Evolutionary conservation across 208 protist genomes (phyloP).

Genomic region (Leishmania arabica): DNA sequence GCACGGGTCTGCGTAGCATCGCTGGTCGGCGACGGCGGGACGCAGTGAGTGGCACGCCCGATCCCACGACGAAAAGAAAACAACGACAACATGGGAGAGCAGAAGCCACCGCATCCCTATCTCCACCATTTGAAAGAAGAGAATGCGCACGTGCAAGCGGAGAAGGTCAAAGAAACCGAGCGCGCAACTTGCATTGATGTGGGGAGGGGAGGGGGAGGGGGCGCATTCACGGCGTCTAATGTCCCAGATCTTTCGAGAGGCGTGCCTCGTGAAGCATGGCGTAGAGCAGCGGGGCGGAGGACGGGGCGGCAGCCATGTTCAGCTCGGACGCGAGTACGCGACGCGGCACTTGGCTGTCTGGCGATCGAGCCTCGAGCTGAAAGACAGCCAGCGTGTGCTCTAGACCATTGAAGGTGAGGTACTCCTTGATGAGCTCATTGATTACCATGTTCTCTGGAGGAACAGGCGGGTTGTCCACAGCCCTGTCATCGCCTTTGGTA

Average conservation of each 20-base stretch:
- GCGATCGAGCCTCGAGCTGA: slow-evolving; percentile 65
- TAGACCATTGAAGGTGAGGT: slow-evolving; percentile 90
- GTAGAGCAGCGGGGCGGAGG: slow-evolving; percentile 76
- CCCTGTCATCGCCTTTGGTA: slow-evolving; percentile 13
- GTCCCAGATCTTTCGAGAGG: slow-evolving; percentile 47
- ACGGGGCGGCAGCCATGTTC: slow-evolving; percentile 71
- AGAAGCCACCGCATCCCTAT: not conserved
- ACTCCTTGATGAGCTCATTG: slow-evolving; percentile 95
- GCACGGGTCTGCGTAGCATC: not conserved
- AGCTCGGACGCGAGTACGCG: slow-evolving; percentile 75
- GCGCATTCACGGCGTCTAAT: not conserved
- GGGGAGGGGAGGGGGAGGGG: not conserved
- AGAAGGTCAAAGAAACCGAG: not conserved
- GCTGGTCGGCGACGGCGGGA: not conserved
- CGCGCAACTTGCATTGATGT: too few relatives aligned
- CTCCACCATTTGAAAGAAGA: not conserved
- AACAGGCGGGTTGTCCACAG: slow-evolving; percentile 40
- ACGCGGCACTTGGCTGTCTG: slow-evolving; percentile 57
- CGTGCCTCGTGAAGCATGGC: slow-evolving; percentile 80
- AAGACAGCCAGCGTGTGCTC: slow-evolving; percentile 92
- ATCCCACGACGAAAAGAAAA: not conserved
- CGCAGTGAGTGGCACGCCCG: not conserved
- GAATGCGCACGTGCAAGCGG: not conserved
- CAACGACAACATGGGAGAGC: not conserved
- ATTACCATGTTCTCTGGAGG: slow-evolving; percentile 93